Conservation (phyloP, 2,329 filamentous ascomycete genomes). For the Penicillium sp. region DNA sequence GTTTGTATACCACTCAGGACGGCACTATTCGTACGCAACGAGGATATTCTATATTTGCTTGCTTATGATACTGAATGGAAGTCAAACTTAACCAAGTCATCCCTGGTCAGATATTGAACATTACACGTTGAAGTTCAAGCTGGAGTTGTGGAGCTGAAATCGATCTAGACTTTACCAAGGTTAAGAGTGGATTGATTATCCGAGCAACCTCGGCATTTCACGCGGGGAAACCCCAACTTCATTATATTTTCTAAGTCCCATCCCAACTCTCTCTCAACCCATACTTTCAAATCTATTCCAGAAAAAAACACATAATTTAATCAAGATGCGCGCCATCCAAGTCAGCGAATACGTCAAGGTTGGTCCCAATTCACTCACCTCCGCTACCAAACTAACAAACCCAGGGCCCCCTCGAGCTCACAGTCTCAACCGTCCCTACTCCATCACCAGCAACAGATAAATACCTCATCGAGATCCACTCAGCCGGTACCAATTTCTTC, state of each 20-base stretch:
- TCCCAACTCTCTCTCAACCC: neutral
- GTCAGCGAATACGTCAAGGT: conserved; percentile 74
- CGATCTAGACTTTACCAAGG: neutral
- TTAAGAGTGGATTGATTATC: conserved; percentile 7
- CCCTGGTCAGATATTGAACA: neutral
- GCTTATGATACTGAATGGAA: too few species aligned
- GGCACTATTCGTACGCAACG: too few species aligned
- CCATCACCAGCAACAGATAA: conserved; percentile 69
- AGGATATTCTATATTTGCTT: too few species aligned
- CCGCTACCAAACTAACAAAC: conserved; percentile 1
- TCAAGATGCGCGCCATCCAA: conserved; percentile 72
- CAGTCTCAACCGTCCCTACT: conserved; percentile 71
- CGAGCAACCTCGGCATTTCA: conserved; percentile 23
- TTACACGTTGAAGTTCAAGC: neutral
- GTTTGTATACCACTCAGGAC: too few species aligned
- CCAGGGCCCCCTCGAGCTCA: conserved; percentile 76
- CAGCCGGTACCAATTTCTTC: conserved; percentile 93
- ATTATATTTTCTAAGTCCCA: neutral
- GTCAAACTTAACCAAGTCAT: too few species aligned
- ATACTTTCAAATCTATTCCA: neutral
- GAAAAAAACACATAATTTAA: neutral
- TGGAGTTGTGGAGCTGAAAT: neutral
- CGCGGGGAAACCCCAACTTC: conserved; percentile 15
- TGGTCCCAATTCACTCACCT: conserved; percentile 16
- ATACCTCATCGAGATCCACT: conserved; percentile 85